phyloP scores from a whole-genome alignment of 495 filamentous ascomycete genomes.

The Parachaetomium inaequale region DNA sequence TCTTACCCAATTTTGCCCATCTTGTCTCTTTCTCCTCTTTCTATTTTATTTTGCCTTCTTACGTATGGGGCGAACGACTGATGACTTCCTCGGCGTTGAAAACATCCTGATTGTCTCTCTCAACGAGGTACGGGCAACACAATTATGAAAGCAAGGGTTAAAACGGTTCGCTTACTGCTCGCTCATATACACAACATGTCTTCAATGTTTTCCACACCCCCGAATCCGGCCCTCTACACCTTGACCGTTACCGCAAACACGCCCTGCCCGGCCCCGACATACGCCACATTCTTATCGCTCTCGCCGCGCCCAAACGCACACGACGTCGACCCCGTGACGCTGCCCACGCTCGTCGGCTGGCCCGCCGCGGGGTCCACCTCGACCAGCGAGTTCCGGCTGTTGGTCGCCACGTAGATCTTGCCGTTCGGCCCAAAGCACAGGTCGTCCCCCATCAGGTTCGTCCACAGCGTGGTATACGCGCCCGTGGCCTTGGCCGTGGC shows the following conservation, averaged over 20 bases:
- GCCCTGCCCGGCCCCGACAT: constrained; percentile 34
- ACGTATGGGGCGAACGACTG: no score
- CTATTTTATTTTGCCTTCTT: no score
- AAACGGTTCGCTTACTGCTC: no score
- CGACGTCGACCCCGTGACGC: constrained; percentile 34
- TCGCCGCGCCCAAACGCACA: constrained; percentile 41
- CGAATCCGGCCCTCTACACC: constrained; percentile 12
- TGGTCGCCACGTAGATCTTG: constrained; percentile 41
- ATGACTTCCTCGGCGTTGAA: no score
- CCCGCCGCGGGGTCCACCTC: constrained; percentile 36
- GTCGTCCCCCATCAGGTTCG: constrained; percentile 42
- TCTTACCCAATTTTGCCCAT: no score
- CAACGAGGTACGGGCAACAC: no score
- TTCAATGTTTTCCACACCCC: no score
- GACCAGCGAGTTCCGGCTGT: constrained; percentile 38
- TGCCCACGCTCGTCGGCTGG: constrained; percentile 31
- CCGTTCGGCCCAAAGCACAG: constrained; percentile 40
- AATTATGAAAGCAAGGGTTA: no score
- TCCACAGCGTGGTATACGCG: constrained; percentile 37
- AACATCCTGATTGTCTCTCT: no score
- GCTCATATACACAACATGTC: no score
- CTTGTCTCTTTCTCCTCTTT: no score
- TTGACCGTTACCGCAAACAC: constrained; percentile 33
- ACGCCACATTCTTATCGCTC: constrained; percentile 39
- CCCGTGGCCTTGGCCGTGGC: constrained; percentile 38